Base-by-base conservation (phyloP, 2,329 filamentous ascomycete genomes). In the Botrytis paeoniae region DNA sequence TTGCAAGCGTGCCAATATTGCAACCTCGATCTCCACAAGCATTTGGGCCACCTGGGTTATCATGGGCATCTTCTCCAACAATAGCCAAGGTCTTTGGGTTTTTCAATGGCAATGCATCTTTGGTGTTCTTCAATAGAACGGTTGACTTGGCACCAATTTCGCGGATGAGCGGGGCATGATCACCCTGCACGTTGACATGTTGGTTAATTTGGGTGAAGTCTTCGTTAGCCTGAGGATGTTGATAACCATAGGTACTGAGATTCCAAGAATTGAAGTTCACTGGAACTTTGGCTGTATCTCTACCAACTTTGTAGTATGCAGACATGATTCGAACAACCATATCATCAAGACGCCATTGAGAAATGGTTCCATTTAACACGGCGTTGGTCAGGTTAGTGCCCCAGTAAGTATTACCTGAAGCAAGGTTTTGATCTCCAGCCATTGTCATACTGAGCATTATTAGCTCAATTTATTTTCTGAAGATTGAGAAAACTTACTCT, bases 201-300 rank as follows among this genome's bases (percentile, higher is more conserved):
- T 89, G 86, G 83, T 98, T 93, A 84, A 97, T 87, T 77, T 91
- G 86, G 63, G 88, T 86, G 78, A 87, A 89, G 60, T 87, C 89
- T 75, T 91, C 85, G n/a, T 87, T 81, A 8, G 88, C 92, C 22
- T 86, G 87, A 63, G 83, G 85, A 80, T 97, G 90, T 66, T 89
- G 80, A 75, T 89, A 92, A 59, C 92, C 93, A 76, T 88, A 92
- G 0, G 92, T 95, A 75, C 94, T 89, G 2, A 85, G 83, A 0
- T 90, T 93, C 95, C 95, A 98, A 8, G 94, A 94, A 78, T 92
- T 92, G 84, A 98, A 98, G 86, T 95, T 98, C 81, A 92, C 89
- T 0, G 83, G 82, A 18, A 79, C 74, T 59, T 73, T 75, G 14
- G 74, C 65, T 14, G 73, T 76, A 48, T 86, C 37, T 86, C 85